phyloP scores from a whole-genome alignment of 1,139 yeast genomes.

The Candida sanyaensis region DNA sequence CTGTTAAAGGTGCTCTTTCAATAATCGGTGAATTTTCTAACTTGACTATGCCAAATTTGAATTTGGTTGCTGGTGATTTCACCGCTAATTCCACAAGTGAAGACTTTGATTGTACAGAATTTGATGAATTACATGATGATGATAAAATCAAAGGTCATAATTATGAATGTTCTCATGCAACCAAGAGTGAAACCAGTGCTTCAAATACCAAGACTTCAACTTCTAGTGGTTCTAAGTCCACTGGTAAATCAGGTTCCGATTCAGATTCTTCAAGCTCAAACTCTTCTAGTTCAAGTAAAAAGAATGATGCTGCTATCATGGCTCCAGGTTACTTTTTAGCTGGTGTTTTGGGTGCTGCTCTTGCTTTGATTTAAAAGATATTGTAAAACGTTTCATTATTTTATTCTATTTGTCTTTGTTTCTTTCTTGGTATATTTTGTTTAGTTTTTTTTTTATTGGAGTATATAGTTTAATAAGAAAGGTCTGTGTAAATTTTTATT shows the following conservation, averaged over 20 bases:
- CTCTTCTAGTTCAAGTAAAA: slow-evolving; percentile 12
- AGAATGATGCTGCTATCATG: slow-evolving; percentile 7
- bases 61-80: slow-evolving; percentile 48
- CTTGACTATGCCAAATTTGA: slow-evolving; percentile 40
- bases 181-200: slow-evolving; percentile 11
- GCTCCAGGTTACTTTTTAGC: slow-evolving; percentile 9
- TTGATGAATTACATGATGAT: slow-evolving; percentile 32
- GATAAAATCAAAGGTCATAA: slow-evolving; percentile 48
- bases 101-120: slow-evolving; percentile 40
- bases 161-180: slow-evolving; percentile 44
- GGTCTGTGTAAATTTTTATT: not conserved
- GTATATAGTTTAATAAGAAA: not conserved
- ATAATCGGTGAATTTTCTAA: slow-evolving; percentile 41
- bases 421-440: not conserved
- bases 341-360: slow-evolving; percentile 4
- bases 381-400: not conserved
- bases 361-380: slow-evolving; percentile 5
- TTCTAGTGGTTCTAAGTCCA: slow-evolving; percentile 7
- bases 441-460: not conserved
- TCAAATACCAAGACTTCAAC: slow-evolving; percentile 2
- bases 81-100: slow-evolving; percentile 36
- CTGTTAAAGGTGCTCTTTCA: slow-evolving; percentile 46
- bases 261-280: slow-evolving; percentile 6
- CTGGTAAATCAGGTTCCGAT: slow-evolving; percentile 10
- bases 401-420: not conserved